phyloP scores from a whole-genome alignment of 2,329 filamentous ascomycete genomes.

The Scedosporium aurantiacum region DNA sequence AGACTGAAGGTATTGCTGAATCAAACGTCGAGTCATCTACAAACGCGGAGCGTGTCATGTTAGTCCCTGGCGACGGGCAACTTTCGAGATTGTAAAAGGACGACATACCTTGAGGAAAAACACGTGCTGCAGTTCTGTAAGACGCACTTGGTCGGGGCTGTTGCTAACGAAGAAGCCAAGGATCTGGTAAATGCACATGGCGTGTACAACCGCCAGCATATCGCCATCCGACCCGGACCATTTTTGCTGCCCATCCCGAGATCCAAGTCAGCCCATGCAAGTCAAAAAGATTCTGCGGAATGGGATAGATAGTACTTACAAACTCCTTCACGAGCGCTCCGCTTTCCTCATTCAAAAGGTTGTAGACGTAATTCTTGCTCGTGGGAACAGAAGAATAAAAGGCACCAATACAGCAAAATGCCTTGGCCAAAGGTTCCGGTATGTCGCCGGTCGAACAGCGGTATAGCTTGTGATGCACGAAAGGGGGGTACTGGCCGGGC shows the following conservation, averaged over 20 bases:
- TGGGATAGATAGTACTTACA: not conserved
- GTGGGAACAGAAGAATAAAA: conserved; percentile 5
- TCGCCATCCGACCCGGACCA: not conserved
- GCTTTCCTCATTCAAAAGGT: conserved; percentile 8
- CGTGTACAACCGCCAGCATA: conserved; percentile 7
- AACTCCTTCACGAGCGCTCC: conserved; percentile 6
- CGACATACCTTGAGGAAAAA: conserved; percentile 8
- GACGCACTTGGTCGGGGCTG: conserved; percentile 3
- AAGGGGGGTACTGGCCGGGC: conserved; percentile 8
- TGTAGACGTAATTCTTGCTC: conserved; percentile 1
- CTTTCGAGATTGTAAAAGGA: not conserved
- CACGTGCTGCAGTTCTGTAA: conserved; percentile 6
- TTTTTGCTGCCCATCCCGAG: not conserved
- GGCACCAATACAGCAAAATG: conserved; percentile 1
- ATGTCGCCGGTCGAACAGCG: conserved; percentile 8
- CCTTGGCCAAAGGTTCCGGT: conserved; percentile 8
- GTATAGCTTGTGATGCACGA: conserved; percentile 10
- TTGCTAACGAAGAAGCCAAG: conserved; percentile 8
- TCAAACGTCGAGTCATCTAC: not conserved
- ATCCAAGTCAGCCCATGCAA: no score
- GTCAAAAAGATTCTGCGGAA: not conserved
- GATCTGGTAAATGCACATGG: conserved; percentile 11
- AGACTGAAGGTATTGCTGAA: not conserved
- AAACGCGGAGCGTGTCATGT: not conserved
- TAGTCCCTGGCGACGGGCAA: not conserved